phyloP scores from a whole-genome alignment of 345 rosid genomes.

The Eucalyptus decipiens region DNA sequence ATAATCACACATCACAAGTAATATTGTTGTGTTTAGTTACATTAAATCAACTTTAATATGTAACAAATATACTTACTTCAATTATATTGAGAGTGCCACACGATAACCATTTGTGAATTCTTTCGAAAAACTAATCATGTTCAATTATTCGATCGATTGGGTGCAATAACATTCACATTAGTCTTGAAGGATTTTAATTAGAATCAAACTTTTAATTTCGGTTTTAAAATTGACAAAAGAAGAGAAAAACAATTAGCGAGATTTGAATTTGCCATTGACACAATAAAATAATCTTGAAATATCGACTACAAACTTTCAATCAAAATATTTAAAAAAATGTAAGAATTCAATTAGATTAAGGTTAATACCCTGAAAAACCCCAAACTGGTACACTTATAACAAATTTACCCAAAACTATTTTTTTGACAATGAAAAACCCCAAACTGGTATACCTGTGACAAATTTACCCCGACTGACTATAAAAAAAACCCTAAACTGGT shows the following conservation, averaged over 20 bases:
- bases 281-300: not conserved
- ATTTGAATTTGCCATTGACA: not conserved
- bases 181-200: not conserved
- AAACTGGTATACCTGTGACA: too few relatives aligned
- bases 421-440: too few relatives aligned
- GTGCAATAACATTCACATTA: not conserved
- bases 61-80: not conserved
- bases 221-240: not conserved
- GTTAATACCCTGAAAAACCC: too few relatives aligned
- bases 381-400: too few relatives aligned
- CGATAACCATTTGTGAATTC: not conserved
- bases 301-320: not conserved
- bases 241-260: not conserved
- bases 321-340: not conserved
- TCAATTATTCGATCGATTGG: not conserved
- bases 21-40: not conserved
- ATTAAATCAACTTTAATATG: not conserved
- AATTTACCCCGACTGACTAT: too few relatives aligned
- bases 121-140: not conserved
- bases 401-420: too few relatives aligned
- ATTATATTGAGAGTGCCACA: not conserved
- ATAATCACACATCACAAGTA: not conserved
- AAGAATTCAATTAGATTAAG: too few relatives aligned
- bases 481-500: too few relatives aligned
- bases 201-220: not conserved